Conservation (phyloP, 1,284 basidiomycete species). For the Afroboletus lepidellus region DNA sequence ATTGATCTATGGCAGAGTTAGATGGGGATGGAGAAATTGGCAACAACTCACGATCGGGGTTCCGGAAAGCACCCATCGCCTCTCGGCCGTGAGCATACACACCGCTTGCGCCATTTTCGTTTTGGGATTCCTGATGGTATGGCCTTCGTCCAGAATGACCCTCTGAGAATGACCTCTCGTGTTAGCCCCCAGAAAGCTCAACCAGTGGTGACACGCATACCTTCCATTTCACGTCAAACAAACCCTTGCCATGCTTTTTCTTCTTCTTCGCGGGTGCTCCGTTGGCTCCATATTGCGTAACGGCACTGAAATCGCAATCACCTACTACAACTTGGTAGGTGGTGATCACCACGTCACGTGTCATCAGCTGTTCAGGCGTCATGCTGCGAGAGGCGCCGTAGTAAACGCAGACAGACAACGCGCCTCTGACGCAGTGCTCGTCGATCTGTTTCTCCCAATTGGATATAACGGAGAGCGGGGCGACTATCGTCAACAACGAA, state of each 20-base stretch:
- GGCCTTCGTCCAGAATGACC: slow-evolving; percentile 85
- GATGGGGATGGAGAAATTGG: not conserved
- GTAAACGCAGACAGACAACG: slow-evolving; percentile 63
- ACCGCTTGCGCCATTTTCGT: slow-evolving; percentile 82
- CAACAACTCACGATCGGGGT: slow-evolving; percentile 76
- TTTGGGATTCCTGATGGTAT: slow-evolving; percentile 80
- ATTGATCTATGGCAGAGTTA: slow-evolving; percentile 59
- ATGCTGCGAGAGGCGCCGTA: slow-evolving; percentile 68
- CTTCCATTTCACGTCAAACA: slow-evolving; percentile 82
- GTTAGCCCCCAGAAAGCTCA: not conserved
- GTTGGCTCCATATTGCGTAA: slow-evolving; percentile 4
- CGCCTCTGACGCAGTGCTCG: slow-evolving; percentile 67
- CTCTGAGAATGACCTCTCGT: slow-evolving; percentile 42
- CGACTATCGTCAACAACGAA: slow-evolving; percentile 50
- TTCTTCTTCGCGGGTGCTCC: slow-evolving; percentile 42
- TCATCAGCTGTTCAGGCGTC: slow-evolving; percentile 56
- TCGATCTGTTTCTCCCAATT: slow-evolving; percentile 90
- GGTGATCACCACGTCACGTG: slow-evolving; percentile 84
- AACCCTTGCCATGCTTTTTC: slow-evolving; percentile 54
- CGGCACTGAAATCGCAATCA: slow-evolving; percentile 23
- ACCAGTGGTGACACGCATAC: slow-evolving; percentile 32
- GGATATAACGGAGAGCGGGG: slow-evolving; percentile 82
- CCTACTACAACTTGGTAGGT: slow-evolving; percentile 66
- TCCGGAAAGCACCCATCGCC: slow-evolving; percentile 80
- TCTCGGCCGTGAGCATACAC: slow-evolving; percentile 64